These are phyloP conservation scores for Ogataea polymorpha DNA, from an alignment of 805 yeast species.

Conservation along the genomic window DNA sequence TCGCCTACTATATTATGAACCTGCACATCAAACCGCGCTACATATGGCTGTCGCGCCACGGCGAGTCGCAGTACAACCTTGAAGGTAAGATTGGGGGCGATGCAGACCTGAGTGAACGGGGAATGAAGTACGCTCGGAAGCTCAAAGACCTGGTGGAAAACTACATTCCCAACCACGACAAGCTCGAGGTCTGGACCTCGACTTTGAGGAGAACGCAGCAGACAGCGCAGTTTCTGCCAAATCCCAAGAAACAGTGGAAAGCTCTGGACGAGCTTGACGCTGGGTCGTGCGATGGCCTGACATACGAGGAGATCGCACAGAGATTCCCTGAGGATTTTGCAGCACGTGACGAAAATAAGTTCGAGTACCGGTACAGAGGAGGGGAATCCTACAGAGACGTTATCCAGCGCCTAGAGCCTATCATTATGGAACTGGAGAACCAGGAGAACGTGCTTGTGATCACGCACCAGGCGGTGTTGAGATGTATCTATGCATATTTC, in stretches of 20 bases:
- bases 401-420: conserved; percentile 91
- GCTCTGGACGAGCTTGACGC: conserved; percentile 97
- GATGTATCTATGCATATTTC: conserved; percentile 96
- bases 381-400: conserved; percentile 97
- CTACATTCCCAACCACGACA: conserved; percentile 57
- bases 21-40: conserved; percentile 88
- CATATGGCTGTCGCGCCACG: conserved; percentile 94
- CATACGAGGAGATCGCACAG: conserved; percentile 87
- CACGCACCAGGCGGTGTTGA: conserved; percentile 94
- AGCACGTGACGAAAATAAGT: conserved; percentile 94
- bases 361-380: conserved; percentile 92
- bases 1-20: conserved; percentile 94
- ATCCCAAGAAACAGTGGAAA: conserved; percentile 87
- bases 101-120: conserved; percentile 79
- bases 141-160: conserved; percentile 73
- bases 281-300: conserved; percentile 96
- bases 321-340: conserved; percentile 90
- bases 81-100: conserved; percentile 97
- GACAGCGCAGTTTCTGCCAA: conserved; percentile 80
- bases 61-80: conserved; percentile 88
- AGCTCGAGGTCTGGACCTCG: conserved; percentile 93
- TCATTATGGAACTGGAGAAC: conserved; percentile 96
- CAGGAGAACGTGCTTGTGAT: conserved; percentile 94
- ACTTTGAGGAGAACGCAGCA: conserved; percentile 89
- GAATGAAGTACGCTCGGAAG: conserved; percentile 76